Conservation (phyloP, 2,329 filamentous ascomycete genomes). For the Phyllosticta capitalensis region DNA sequence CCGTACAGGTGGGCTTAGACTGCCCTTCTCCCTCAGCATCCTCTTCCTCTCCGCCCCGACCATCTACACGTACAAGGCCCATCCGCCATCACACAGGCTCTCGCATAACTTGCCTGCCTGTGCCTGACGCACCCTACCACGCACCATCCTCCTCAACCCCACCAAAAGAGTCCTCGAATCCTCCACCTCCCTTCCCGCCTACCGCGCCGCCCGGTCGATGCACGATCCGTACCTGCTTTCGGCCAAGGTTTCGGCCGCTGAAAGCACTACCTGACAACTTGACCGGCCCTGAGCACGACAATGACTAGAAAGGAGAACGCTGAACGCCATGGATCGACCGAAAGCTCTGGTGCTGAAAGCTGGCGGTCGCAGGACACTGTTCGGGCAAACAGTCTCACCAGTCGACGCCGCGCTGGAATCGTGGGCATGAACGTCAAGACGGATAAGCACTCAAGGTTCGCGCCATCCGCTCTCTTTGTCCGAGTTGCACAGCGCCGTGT, state of each 20-base stretch:
- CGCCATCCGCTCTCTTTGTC: constrained; percentile 16
- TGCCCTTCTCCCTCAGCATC: neutral
- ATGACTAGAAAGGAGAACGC: constrained; percentile 60
- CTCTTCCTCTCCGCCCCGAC: neutral
- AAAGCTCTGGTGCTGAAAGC: constrained; percentile 58
- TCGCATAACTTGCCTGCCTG: neutral
- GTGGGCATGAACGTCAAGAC: constrained; percentile 44
- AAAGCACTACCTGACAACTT: constrained; percentile 7
- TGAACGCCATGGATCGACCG: constrained; percentile 56
- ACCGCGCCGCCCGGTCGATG: constrained; percentile 7
- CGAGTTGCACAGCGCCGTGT: constrained; percentile 1
- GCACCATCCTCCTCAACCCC: constrained; percentile 3
- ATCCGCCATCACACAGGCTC: neutral
- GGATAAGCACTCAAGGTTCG: constrained; percentile 43
- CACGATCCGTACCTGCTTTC: constrained; percentile 11
- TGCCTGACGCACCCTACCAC: constrained; percentile 4
- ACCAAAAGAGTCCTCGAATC: neutral
- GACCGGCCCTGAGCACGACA: constrained; percentile 8
- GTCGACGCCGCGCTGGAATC: constrained; percentile 21
- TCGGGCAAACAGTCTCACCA: constrained; percentile 28
- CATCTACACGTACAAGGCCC: neutral
- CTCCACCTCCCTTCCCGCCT: constrained; percentile 3
- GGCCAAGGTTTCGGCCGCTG: constrained; percentile 10
- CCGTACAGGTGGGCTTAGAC: neutral
- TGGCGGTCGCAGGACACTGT: constrained; percentile 58